A percentile compares a stretch with the other conserved stretches of the same genome.
Evolutionary conservation across 192 early-diverging fungal species (phyloP).

Genomic region (Rhizoclosmatium globosum): DNA sequence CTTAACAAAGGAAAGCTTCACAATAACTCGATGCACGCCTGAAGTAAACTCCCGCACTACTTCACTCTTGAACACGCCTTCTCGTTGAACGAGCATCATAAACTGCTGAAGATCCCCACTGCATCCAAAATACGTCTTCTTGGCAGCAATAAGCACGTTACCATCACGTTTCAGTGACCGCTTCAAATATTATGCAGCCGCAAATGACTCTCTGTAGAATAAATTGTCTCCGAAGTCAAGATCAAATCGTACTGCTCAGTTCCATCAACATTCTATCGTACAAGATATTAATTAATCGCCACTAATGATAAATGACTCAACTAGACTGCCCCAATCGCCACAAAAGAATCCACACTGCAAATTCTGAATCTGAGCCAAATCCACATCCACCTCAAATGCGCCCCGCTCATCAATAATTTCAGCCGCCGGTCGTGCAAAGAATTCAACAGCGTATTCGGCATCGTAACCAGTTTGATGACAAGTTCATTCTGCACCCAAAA

Average conservation of each 20-base stretch:
- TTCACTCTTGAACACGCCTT: conserved; percentile 62
- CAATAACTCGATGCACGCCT: conserved; percentile 77
- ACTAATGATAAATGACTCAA: too few species aligned
- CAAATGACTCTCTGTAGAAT: conserved; percentile 41
- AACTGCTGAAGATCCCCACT: conserved; percentile 85
- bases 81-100: conserved; percentile 53
- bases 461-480: conserved; percentile 85
- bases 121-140: conserved; percentile 95
- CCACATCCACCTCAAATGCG: conserved; percentile 40
- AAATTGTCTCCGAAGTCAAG: conserved; percentile 63
- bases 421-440: conserved; percentile 43
- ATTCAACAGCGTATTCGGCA: conserved; percentile 92
- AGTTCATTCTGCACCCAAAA: conserved; percentile 70
- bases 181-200: conserved; percentile 41
- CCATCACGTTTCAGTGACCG: conserved; percentile 31
- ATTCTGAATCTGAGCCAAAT: neutral
- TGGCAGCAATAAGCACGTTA: conserved; percentile 80
- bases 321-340: conserved; percentile 32
- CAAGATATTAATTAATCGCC: too few species aligned
- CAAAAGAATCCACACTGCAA: conserved; percentile 8
- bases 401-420: conserved; percentile 38
- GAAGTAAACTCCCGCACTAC: conserved; percentile 68
- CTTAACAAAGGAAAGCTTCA: conserved; percentile 62
- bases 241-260: conserved; percentile 56
- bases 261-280: neutral